Evolutionary conservation across 2,329 filamentous ascomycete species (phyloP), one percentile per base, ranked within the genome.

Genomic region (Graphium sp.): DNA sequence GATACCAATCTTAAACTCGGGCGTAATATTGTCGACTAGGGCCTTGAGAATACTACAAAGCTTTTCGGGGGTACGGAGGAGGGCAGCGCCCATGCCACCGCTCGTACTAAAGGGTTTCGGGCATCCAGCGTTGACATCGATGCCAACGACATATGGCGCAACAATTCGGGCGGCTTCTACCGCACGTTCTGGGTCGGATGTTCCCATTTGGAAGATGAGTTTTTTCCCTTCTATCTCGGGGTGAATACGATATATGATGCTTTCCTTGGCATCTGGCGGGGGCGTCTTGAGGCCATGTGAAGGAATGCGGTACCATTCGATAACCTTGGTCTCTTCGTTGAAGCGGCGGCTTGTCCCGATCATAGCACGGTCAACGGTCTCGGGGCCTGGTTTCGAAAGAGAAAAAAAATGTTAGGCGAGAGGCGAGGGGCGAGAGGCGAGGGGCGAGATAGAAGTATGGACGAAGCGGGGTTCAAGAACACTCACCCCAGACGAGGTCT

Each of bases 51-150:
- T 98, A 0, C 74, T 66, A 41, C 74, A 78, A 1, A 98, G 66
- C 42, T 69, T 73, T 38, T 95, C 85, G 0, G 89, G 87, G 0
- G 78, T 87, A 40, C 70, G 71, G 11, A 98, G 66, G 13, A 98
- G 65, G 2, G 85, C 87, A 1, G 89, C 89, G 27, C 89, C 89
- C 89, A 98, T 98, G 27, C 89, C 89, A 34, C 84, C 84, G 36
- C 68, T 69, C 3, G 87, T 93, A 44, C 81, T 92, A 53, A 98
- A 98, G 1, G 87, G 81, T 52, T 98, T 98, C 1, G 89, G 89
- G 47, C 89, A 98, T n/a, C 89, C 89, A 0, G 89, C 84, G 49
- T 98, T 98, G 36, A 98, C 78, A 49, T 95, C 89, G 41, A 98
- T 94, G 34, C 89, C 89, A 1, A 76, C 74, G 4, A 98, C 89